Conservation (phyloP, 768 basidiomycete species). For the Tricholoma sp. region DNA sequence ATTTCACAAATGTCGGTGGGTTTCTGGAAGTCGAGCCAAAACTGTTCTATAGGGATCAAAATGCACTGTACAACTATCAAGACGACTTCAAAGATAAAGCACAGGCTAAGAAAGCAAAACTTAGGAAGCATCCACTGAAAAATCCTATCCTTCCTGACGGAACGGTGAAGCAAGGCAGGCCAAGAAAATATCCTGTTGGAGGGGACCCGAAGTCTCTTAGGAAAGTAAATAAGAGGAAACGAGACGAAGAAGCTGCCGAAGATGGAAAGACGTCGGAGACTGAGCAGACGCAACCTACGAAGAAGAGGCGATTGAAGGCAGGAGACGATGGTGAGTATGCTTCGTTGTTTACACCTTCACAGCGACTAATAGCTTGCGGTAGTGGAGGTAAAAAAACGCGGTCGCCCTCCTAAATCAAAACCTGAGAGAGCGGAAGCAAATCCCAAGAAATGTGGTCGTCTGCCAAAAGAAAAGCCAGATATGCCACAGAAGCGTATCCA, state of each 20-base stretch:
- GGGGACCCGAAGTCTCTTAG: constrained; percentile 14
- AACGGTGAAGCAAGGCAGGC: constrained; percentile 52
- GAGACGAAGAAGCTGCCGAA: constrained; percentile 11
- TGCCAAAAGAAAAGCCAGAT: constrained; percentile 19
- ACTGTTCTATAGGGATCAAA: constrained; percentile 51
- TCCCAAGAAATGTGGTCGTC: constrained; percentile 38
- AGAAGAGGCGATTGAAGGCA: constrained; percentile 20
- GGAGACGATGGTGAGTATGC: constrained; percentile 7
- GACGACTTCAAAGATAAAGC: constrained; percentile 42
- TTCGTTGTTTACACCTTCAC: background rate
- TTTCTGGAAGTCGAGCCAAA: constrained; percentile 41
- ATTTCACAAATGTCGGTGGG: constrained; percentile 47
- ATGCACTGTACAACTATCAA: constrained; percentile 39
- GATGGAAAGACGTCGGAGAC: constrained; percentile 4
- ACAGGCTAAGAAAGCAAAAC: constrained; percentile 23
- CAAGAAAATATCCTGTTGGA: constrained; percentile 36
- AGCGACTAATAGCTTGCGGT: background rate
- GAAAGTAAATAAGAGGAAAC: constrained; percentile 17
- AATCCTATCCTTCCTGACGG: constrained; percentile 49
- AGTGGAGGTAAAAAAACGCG: background rate
- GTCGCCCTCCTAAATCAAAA: constrained; percentile 5
- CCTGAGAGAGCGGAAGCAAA: background rate
- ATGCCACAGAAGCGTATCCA: background rate
- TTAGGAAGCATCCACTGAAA: constrained; percentile 30
- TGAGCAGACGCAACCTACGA: constrained; percentile 13